Evolutionary conservation across 768 basidiomycete species (phyloP).

Genomic region (Tremella fuciformis): DNA sequence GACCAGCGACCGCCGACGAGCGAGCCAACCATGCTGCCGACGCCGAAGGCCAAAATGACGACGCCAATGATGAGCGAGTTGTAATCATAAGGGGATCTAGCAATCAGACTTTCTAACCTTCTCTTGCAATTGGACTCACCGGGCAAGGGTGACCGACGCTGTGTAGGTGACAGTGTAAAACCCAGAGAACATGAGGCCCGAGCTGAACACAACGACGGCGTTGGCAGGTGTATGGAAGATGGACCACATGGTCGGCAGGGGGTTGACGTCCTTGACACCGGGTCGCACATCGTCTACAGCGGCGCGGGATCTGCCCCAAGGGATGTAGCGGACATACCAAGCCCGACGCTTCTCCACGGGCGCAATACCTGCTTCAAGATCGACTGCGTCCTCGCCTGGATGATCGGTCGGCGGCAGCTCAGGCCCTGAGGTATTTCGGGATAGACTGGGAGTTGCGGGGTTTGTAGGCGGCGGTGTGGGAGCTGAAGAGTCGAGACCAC

Average conservation of each 20-base stretch:
- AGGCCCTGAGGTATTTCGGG: too few relatives aligned
- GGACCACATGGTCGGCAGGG: conserved; percentile 62
- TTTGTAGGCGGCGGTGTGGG: conserved; percentile 29
- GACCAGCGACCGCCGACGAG: conserved; percentile 63
- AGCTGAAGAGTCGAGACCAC: conserved; percentile 29
- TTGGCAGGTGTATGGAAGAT: conserved; percentile 68
- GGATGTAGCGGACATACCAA: conserved; percentile 9
- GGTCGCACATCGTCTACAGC: conserved; percentile 55
- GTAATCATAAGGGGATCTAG: conserved; percentile 61
- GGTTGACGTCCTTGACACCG: conserved; percentile 70
- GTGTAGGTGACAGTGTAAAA: conserved; percentile 72
- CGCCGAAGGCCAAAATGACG: conserved; percentile 70
- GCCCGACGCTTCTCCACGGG: conserved; percentile 16
- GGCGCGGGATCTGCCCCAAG: background rate
- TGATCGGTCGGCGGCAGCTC: background rate
- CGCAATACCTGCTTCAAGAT: conserved; percentile 23
- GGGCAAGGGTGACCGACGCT: conserved; percentile 65
- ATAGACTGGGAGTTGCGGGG: background rate
- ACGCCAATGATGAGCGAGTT: conserved; percentile 69
- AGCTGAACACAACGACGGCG: conserved; percentile 62
- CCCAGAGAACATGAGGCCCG: conserved; percentile 69
- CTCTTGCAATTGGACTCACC: conserved; percentile 15
- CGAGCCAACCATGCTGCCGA: conserved; percentile 60
- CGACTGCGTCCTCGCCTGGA: conserved; percentile 1
- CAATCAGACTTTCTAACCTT: background rate